A percentile compares a stretch with the other conserved stretches of the same genome.
Conservation (phyloP, 2,329 filamentous ascomycete genomes). For the Epichloe brachyelytri region DNA sequence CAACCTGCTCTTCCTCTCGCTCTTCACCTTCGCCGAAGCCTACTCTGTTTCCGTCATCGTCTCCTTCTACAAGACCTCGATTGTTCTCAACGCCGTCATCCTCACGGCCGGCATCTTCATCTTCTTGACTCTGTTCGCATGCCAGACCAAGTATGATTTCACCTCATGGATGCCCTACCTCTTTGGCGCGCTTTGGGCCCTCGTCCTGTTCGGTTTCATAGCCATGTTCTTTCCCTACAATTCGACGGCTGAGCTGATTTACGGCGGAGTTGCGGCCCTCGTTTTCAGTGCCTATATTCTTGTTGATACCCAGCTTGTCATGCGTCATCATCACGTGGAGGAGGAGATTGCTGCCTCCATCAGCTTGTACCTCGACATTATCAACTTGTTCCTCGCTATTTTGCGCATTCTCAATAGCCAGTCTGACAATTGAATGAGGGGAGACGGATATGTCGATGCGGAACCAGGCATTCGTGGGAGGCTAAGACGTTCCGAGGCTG, state of each 20-base stretch:
- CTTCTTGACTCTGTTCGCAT: conserved; percentile 75
- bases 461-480: background rate
- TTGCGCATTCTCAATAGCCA: conserved; percentile 93
- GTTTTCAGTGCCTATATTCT: conserved; percentile 93
- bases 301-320: conserved; percentile 89
- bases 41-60: conserved; percentile 90
- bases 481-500: background rate
- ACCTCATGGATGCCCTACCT: conserved; percentile 95
- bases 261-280: conserved; percentile 68
- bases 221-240: conserved; percentile 74
- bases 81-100: conserved; percentile 82
- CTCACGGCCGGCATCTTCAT: conserved; percentile 77
- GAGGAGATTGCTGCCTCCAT: conserved; percentile 95
- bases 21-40: conserved; percentile 83
- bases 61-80: conserved; percentile 70
- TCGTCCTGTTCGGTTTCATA: conserved; percentile 91
- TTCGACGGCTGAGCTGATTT: conserved; percentile 72
- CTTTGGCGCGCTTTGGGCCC: conserved; percentile 77
- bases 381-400: conserved; percentile 95
- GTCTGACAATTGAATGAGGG: conserved; percentile 66
- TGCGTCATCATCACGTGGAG: conserved; percentile 94
- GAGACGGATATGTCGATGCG: background rate
- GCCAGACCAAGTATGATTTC: conserved; percentile 97
- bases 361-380: conserved; percentile 87
- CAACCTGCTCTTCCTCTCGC: conserved; percentile 82